These are phyloP conservation scores for Neostapfia colusana DNA, from an alignment of 176 grass and related monocot species.

Conservation along the genomic window DNA sequence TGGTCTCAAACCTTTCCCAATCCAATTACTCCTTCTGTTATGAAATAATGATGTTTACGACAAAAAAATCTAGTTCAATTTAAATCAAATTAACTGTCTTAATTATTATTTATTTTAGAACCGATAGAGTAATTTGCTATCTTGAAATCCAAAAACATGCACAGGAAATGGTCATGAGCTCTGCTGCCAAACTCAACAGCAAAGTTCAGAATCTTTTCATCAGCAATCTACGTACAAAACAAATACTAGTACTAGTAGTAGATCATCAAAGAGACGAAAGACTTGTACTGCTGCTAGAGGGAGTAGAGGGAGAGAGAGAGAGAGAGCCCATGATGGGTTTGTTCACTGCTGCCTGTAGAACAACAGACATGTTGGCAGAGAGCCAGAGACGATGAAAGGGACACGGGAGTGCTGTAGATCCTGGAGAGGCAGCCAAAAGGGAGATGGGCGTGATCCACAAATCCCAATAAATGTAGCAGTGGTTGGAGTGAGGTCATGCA, in stretches of 20 bases:
- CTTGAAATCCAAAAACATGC: conserved; percentile 7
- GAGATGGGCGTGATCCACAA: conserved; percentile 39
- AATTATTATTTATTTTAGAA: too few species aligned
- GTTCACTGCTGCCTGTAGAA: conserved; percentile 3
- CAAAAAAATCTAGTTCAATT: too few species aligned
- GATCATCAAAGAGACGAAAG: conserved; percentile 1
- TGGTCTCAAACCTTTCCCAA: background rate
- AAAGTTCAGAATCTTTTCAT: background rate
- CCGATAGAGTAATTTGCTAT: background rate
- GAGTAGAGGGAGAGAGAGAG: too few species aligned
- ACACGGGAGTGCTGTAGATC: conserved; percentile 45
- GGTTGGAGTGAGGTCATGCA: conserved; percentile 51
- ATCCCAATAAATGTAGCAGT: conserved; percentile 58
- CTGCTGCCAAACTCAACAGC: background rate
- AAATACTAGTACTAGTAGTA: background rate
- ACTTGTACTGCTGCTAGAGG: background rate
- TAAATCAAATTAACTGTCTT: too few species aligned
- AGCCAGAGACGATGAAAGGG: conserved; percentile 33
- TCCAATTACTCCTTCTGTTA: too few species aligned
- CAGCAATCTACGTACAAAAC: background rate
- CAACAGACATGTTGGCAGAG: conserved; percentile 27
- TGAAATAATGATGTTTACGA: too few species aligned
- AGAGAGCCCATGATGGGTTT: conserved; percentile 8
- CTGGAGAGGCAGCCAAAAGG: conserved; percentile 33
- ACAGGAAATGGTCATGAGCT: conserved; percentile 4